phyloP scores from a whole-genome alignment of 306 rosid genomes.

The Begonia peltatifolia region DNA sequence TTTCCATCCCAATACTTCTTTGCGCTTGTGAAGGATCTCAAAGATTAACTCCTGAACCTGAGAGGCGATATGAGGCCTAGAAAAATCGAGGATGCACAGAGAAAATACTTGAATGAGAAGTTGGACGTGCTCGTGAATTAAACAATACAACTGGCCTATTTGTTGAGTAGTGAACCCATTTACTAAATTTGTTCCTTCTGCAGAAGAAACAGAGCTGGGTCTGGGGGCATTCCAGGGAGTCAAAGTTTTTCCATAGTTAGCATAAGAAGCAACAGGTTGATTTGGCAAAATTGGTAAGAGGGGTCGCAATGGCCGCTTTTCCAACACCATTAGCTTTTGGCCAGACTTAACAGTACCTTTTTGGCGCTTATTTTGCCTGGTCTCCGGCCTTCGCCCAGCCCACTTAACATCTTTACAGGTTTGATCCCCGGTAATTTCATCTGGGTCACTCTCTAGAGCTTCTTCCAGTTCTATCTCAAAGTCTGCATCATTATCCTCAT shows the following conservation, averaged over 20 bases:
- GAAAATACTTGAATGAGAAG: constrained; percentile 90
- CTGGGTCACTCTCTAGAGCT: constrained; percentile 73
- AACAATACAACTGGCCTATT: constrained; percentile 63
- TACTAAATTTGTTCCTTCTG: constrained; percentile 35
- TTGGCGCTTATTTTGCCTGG: constrained; percentile 63
- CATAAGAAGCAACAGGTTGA: constrained; percentile 25
- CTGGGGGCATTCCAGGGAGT: constrained; percentile 25
- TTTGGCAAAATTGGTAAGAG: constrained; percentile 59
- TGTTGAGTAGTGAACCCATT: constrained; percentile 77
- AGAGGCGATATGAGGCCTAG: constrained; percentile 66
- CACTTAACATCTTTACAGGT: constrained; percentile 27
- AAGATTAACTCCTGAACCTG: constrained; percentile 59
- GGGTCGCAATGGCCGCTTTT: constrained; percentile 65
- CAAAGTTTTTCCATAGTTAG: constrained; percentile 24
- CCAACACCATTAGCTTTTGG: constrained; percentile 34
- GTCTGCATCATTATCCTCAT: constrained; percentile 91
- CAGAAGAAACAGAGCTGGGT: constrained; percentile 21
- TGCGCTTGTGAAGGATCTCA: constrained; percentile 66
- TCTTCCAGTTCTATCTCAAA: constrained; percentile 95
- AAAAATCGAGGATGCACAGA: constrained; percentile 56
- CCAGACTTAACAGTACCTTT: constrained; percentile 31
- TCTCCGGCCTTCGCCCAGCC: constrained; percentile 68
- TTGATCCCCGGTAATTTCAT: constrained; percentile 30
- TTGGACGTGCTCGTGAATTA: constrained; percentile 86
- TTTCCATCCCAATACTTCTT: constrained; percentile 41